Base-by-base conservation (phyloP, 306 rosid species). In the Citrullus amarus region DNA sequence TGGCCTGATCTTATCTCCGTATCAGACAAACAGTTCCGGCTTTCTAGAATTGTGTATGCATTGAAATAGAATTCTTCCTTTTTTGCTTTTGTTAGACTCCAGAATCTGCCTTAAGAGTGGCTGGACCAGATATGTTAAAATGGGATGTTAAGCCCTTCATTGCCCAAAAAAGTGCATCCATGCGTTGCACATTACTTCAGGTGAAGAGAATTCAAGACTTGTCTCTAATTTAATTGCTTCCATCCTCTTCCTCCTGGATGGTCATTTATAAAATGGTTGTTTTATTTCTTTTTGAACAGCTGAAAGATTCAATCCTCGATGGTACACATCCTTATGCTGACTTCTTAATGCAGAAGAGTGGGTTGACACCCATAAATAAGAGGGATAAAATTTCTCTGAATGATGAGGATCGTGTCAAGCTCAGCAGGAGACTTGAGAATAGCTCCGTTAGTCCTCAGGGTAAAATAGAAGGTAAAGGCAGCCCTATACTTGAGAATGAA, bases 281-380 rank as follows among this genome's bases (percentile, higher is more conserved):
- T 15, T 74, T 71, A 61, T 69, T 51, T 54, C 75, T 57, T 36
- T 73, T 32, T 72, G 53, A 85, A 71, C 89, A 93, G 98, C 83
- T 93, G 83, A 89, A 88, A 85, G 91, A 85, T 72, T 80, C 91
- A 30, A 82, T 93, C 76, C 80, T 86, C 78, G 87, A 86, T 62
- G 94, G 92, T 50, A 87, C 85, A 30, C 89, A 83, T 79, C 89
- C 90, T 11, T 80, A 79, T 85, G 78, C 88, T 76, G 90, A 85
- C 83, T 43, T 56, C 79, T 84, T 94, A 75, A 87, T 82, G 83
- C 85, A 57, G 55, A 88, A 76, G 79, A 82, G 91, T 79, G 90
- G 93, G 54, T 81, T 90, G 81, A 50, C 80, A 6, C 61, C 57
- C 36, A 71, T 17, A 53, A 88, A 50, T 78, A 80, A 17, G 73